Conservation (phyloP, 345 rosid species). For the Citrus maxima region DNA sequence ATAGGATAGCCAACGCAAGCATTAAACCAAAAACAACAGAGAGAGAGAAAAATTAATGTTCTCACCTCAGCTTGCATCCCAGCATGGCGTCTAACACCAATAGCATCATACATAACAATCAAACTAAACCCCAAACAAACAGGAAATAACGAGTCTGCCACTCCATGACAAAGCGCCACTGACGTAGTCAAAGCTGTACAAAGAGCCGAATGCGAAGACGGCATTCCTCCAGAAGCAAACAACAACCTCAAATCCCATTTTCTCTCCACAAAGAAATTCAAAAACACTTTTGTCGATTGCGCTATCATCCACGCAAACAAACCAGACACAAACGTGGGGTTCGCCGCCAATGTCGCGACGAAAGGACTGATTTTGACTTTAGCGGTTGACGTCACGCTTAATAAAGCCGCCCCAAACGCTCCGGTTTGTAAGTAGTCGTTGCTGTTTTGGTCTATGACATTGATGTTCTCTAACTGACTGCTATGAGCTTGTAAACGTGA, state of each 20-base stretch:
- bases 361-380: conserved; percentile 73
- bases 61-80: conserved; percentile 97
- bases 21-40: not conserved
- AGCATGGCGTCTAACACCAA: conserved; percentile 93
- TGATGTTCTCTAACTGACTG: conserved; percentile 33
- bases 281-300: conserved; percentile 64
- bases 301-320: conserved; percentile 71
- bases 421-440: conserved; percentile 39
- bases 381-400: conserved; percentile 67
- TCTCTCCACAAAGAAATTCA: conserved; percentile 83
- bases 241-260: conserved; percentile 83
- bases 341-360: conserved; percentile 69
- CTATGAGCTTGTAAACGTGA: conserved; percentile 38
- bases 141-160: conserved; percentile 84
- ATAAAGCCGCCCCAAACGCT: conserved; percentile 60
- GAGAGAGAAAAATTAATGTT: not conserved
- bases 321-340: conserved; percentile 86
- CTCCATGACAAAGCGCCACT: conserved; percentile 86
- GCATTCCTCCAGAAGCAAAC: conserved; percentile 90
- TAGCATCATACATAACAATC: conserved; percentile 96
- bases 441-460: conserved; percentile 23
- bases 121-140: conserved; percentile 92
- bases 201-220: conserved; percentile 89
- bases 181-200: conserved; percentile 93
- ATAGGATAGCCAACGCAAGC: not conserved